phyloP scores from a whole-genome alignment of 208 protist genomes.

The Leishmania gerbilli region DNA sequence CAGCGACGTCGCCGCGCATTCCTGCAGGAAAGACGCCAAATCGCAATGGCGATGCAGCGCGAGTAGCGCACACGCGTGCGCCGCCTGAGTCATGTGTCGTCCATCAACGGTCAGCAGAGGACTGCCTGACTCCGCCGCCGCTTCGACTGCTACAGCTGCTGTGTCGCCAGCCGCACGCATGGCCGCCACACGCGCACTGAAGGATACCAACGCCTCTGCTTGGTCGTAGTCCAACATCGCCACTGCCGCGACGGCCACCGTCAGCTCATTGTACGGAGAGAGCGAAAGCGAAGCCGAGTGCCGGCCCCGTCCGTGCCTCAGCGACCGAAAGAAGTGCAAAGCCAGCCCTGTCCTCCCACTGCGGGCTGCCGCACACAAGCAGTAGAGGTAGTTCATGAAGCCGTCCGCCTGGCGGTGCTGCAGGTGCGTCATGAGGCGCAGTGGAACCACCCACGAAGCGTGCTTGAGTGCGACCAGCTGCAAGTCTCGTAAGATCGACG shows the following conservation, averaged over 20 bases:
- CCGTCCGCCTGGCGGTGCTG: slow-evolving; percentile 31
- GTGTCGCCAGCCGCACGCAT: slow-evolving; percentile 21
- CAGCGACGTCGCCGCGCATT: slow-evolving; percentile 7
- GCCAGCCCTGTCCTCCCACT: slow-evolving; percentile 38
- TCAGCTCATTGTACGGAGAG: slow-evolving; percentile 67
- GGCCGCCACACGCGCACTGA: slow-evolving; percentile 27
- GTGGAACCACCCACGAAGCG: slow-evolving; percentile 61
- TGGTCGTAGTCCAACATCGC: slow-evolving; percentile 67
- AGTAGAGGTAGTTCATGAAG: slow-evolving; percentile 84
- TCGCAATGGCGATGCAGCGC: neutral
- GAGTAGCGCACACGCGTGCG: slow-evolving; percentile 14
- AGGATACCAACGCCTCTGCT: slow-evolving; percentile 32
- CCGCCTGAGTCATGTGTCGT: slow-evolving; percentile 25
- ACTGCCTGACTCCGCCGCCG: slow-evolving; percentile 14
- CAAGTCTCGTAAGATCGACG: slow-evolving; percentile 56
- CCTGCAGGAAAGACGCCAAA: neutral
- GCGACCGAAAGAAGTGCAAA: slow-evolving; percentile 22
- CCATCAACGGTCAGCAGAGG: slow-evolving; percentile 12
- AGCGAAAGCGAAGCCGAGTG: slow-evolving; percentile 8
- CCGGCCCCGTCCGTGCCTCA: slow-evolving; percentile 23
- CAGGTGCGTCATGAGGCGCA: slow-evolving; percentile 34
- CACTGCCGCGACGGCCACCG: slow-evolving; percentile 60
- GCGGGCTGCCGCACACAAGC: slow-evolving; percentile 63
- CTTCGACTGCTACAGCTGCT: neutral
- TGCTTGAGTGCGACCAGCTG: slow-evolving; percentile 75